These are phyloP conservation scores for Eucalyptus cloeziana DNA, from an alignment of 345 rosid species.

Conservation along the genomic window DNA sequence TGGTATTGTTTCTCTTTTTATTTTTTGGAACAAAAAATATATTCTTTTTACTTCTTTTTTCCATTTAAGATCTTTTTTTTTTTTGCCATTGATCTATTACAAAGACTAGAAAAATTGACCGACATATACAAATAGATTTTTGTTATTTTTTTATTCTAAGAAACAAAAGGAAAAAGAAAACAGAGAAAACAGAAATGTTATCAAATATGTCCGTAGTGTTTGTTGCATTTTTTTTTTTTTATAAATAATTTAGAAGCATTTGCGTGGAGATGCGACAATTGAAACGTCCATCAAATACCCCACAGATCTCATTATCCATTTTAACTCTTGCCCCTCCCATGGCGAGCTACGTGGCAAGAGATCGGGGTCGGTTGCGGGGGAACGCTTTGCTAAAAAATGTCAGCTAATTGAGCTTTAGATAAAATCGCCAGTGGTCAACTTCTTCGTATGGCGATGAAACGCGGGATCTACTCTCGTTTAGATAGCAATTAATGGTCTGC, in stretches of 20 bases:
- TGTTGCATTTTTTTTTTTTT: too few species aligned
- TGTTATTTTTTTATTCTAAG: fast-evolving
- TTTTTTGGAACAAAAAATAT: background rate
- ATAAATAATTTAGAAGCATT: too few species aligned
- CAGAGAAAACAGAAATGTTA: fast-evolving
- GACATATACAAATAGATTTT: too few species aligned
- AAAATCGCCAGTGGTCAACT: background rate
- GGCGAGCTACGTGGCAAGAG: background rate
- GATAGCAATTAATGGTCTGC: too few species aligned
- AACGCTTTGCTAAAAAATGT: background rate
- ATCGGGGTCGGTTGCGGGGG: background rate
- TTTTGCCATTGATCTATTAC: fast-evolving
- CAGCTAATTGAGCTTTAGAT: background rate
- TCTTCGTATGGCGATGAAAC: background rate
- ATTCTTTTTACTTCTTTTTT: too few species aligned
- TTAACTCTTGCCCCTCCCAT: background rate
- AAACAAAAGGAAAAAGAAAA: too few species aligned
- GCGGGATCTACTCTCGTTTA: background rate
- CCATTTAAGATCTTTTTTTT: too few species aligned
- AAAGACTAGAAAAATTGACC: too few species aligned
- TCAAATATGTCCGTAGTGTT: too few species aligned
- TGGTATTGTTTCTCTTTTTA: too few species aligned
- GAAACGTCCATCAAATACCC: background rate
- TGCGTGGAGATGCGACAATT: background rate
- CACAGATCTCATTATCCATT: background rate